Percentiles rank a stretch among this genome's conserved stretches.
These are phyloP conservation scores for Exserohilum turcica DNA, from an alignment of 2,329 filamentous ascomycete species.

Conservation along the genomic window DNA sequence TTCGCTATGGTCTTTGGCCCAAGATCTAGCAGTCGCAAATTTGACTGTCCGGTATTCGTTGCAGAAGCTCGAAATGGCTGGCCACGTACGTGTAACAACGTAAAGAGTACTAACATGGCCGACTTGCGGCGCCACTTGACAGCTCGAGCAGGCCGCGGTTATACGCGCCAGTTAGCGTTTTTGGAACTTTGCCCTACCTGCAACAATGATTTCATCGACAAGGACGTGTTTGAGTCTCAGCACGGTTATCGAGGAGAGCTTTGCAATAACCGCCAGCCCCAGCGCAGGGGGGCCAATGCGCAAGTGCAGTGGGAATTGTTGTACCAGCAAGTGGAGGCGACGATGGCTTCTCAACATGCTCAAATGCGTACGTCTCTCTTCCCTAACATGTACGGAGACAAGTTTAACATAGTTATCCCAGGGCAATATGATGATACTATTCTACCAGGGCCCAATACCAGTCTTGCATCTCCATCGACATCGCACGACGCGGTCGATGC, in stretches of 20 bases:
- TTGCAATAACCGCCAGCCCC: background rate
- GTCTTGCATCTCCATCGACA: background rate
- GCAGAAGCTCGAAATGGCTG: background rate
- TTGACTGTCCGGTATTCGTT: background rate
- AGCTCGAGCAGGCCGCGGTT: background rate
- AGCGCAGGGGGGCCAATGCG: background rate
- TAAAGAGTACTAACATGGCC: constrained; percentile 4
- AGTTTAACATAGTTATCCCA: background rate
- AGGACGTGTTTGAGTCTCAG: background rate
- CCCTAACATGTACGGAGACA: background rate
- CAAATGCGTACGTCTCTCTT: no score
- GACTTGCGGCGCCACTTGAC: constrained; percentile 16
- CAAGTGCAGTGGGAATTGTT: background rate
- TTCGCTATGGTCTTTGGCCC: background rate
- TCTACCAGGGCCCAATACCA: background rate
- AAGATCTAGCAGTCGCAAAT: background rate
- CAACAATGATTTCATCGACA: constrained; percentile 14
- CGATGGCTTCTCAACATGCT: no score
- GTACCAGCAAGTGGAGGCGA: background rate
- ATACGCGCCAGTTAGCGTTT: constrained; percentile 11
- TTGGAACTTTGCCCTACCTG: constrained; percentile 19
- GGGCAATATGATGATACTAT: background rate
- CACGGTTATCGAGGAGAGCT: background rate
- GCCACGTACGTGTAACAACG: background rate
- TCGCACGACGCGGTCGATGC: background rate